phyloP scores from a whole-genome alignment of 257 asterid species.

The Coffea canephora region DNA sequence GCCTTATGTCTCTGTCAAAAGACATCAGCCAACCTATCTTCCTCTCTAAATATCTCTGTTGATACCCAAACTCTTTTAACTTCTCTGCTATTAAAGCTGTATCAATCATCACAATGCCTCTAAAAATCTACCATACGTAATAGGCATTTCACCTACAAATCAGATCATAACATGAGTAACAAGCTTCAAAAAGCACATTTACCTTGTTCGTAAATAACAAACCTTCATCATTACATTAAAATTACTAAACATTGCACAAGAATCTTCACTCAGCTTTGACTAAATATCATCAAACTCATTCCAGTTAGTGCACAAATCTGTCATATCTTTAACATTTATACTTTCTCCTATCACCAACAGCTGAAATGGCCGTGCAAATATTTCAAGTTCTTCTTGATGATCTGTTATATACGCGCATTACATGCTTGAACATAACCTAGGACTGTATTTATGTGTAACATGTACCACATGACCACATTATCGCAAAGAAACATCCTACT shows the following conservation, averaged over 20 bases:
- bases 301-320: neutral
- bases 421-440: neutral
- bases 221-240: neutral
- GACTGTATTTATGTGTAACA: neutral
- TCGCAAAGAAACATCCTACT: no score
- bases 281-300: neutral
- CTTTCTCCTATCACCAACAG: neutral
- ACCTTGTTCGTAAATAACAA: no score
- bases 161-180: neutral
- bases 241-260: neutral
- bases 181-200: neutral
- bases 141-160: neutral
- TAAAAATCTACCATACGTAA: neutral
- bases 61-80: conserved; percentile 3
- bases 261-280: neutral
- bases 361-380: neutral
- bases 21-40: conserved; percentile 59
- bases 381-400: neutral
- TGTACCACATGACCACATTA: neutral
- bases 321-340: neutral
- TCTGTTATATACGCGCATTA: neutral
- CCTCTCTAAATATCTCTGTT: conserved; percentile 3
- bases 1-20: conserved; percentile 65
- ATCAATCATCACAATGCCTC: conserved; percentile 1
- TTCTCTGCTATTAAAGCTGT: conserved; percentile 4